Evolutionary conservation across 768 basidiomycete genomes (phyloP).

Genomic region (Mycena sanguinolenta): DNA sequence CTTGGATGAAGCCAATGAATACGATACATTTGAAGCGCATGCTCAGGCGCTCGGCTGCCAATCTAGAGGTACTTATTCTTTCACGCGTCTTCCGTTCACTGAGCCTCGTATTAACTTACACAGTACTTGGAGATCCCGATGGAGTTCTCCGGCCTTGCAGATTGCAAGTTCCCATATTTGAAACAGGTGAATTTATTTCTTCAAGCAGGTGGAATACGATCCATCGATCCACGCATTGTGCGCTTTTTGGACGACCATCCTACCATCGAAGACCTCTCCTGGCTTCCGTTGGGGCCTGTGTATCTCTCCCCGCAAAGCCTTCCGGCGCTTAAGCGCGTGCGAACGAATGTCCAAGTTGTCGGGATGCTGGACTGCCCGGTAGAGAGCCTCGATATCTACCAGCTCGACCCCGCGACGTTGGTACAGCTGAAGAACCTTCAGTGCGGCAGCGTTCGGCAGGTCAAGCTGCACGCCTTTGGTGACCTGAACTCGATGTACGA

Average conservation of each 20-base stretch:
- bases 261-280: conserved; percentile 59
- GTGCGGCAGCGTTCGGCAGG: conserved; percentile 45
- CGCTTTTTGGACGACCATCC: conserved; percentile 61
- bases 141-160: conserved; percentile 53
- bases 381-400: conserved; percentile 52
- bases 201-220: conserved; percentile 53
- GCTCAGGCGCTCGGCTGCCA: conserved; percentile 43
- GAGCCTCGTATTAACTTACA: background rate
- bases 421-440: conserved; percentile 48
- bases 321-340: conserved; percentile 56
- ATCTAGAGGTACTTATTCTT: conserved; percentile 48
- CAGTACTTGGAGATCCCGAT: conserved; percentile 62
- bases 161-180: conserved; percentile 55
- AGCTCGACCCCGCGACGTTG: conserved; percentile 46
- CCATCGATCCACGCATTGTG: conserved; percentile 51
- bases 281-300: conserved; percentile 57
- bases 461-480: conserved; percentile 49
- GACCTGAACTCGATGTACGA: conserved; percentile 46
- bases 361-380: conserved; percentile 51
- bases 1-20: conserved; percentile 46
- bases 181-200: conserved; percentile 57
- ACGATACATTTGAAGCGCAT: conserved; percentile 42
- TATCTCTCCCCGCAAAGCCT: conserved; percentile 51
- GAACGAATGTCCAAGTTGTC: conserved; percentile 50
- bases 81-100: background rate